These are phyloP conservation scores for Mikania micrantha DNA, from an alignment of 129 eudicot species.

Conservation along the genomic window DNA sequence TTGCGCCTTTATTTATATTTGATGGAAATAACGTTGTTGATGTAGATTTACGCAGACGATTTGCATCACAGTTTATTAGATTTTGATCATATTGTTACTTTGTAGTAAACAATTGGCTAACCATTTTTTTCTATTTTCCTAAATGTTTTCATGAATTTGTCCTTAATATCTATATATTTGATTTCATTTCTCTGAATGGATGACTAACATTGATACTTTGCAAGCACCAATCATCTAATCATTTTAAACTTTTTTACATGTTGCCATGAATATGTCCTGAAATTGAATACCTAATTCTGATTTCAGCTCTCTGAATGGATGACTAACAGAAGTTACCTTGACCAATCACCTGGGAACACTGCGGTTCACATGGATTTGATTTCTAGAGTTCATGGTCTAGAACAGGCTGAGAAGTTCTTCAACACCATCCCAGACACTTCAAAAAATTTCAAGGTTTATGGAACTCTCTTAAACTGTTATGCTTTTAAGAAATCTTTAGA, in stretches of 20 bases:
- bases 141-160: not conserved
- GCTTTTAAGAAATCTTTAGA: conserved; percentile 21
- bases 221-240: too few species aligned
- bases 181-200: conserved; percentile 32
- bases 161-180: not conserved
- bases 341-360: conserved; percentile 27
- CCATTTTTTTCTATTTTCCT: too few species aligned
- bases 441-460: conserved; percentile 29
- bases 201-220: conserved; percentile 13
- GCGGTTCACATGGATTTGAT: conserved; percentile 42
- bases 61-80: not conserved
- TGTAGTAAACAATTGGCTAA: not conserved
- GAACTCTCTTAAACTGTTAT: conserved; percentile 40
- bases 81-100: not conserved
- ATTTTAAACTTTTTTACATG: not conserved
- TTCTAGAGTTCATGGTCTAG: conserved; percentile 30
- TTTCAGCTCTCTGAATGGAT: conserved; percentile 37
- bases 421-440: conserved; percentile 23
- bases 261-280: not conserved
- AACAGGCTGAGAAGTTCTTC: conserved; percentile 36
- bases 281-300: not conserved
- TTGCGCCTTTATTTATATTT: not conserved
- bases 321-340: conserved; percentile 19
- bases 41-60: too few species aligned
- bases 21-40: too few species aligned